Base-by-base conservation (phyloP, 1,139 yeast genomes). In the Lodderomyces oxycetoniae region DNA sequence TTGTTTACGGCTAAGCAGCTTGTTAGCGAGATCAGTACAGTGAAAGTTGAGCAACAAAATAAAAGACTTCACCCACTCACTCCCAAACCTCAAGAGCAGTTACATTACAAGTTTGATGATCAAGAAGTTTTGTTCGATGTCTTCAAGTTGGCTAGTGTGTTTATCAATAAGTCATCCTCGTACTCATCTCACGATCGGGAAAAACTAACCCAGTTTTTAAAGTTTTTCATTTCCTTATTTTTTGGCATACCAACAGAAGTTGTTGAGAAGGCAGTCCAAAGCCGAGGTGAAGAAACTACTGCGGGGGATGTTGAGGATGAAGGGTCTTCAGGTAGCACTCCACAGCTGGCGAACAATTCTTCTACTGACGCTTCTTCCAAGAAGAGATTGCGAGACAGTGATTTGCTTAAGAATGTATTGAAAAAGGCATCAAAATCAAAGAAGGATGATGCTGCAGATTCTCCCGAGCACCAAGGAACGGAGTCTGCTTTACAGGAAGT, bases 21-120 rank as follows among this genome's bases (percentile, higher is more conserved):
- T 47, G 79, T 91, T 5, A 81, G 95, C 44, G 98, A 91, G 55
- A 85, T 93, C 37, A 84, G 93, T 44, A 86, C 96, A 3, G 84
- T 89, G 26, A 88, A 89, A 57, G 84, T 87, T 29, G 97, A 91
- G 52, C 97, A 91, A 57, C 74, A 72, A 35, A 68, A 68, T 44
- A 68, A 87, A 59, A 72, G 95, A 51, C 66, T 85, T 41, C 89
- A 85, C 52, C 95, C 96, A 31, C 71, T 87, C 49, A 82, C 93
- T 28, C 95, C 96, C 11, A 81, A 76, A 46, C 85, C 94, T 7
- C 82, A 81, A 53, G 82, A 83, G 39, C 96, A 91, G 57, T 69
- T 91, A 42, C 73, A 73, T 39, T 88, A 78, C 52, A 61, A 61
- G 25, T 78, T 89, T 48, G 60, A 64, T 7, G 96, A 91, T 51